Conservation (phyloP, 441 rosid genomes). For the Euphorbia corollata region DNA sequence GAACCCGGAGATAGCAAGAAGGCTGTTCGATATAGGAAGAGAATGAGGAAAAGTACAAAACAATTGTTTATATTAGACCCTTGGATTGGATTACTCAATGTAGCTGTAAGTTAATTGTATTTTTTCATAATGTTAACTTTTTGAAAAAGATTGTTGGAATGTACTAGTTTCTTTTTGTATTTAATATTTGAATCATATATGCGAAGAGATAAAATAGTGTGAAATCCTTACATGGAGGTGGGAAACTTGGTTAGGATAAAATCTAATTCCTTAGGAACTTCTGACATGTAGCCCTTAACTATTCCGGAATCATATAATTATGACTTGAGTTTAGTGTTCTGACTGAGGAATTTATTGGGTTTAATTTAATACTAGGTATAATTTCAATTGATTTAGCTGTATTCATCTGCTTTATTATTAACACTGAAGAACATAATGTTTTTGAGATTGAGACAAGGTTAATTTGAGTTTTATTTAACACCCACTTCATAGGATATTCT, state of each 20-base stretch:
- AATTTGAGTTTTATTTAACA: neutral
- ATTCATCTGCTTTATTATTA: neutral
- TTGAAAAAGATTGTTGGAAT: neutral
- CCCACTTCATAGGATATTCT: neutral
- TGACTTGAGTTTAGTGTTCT: neutral
- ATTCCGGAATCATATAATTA: neutral
- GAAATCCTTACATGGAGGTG: neutral
- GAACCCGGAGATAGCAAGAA: conserved; percentile 26
- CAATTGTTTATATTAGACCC: conserved; percentile 48
- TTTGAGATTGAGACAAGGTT: neutral
- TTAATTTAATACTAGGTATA: neutral
- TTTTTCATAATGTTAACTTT: neutral
- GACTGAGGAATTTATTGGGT: neutral
- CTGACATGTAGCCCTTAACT: neutral
- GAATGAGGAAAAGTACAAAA: conserved; percentile 38
- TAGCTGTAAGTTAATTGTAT: conserved; percentile 63
- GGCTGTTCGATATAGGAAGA: conserved; percentile 30
- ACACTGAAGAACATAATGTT: neutral
- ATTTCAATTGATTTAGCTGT: neutral
- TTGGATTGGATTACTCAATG: conserved; percentile 66
- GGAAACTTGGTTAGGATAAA: neutral
- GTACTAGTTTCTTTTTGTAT: neutral
- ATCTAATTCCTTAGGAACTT: neutral
- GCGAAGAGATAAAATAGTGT: neutral
- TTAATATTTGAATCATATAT: neutral